phyloP scores from a whole-genome alignment of 75 land plant genomes.

The Cupressus sempervirens region DNA sequence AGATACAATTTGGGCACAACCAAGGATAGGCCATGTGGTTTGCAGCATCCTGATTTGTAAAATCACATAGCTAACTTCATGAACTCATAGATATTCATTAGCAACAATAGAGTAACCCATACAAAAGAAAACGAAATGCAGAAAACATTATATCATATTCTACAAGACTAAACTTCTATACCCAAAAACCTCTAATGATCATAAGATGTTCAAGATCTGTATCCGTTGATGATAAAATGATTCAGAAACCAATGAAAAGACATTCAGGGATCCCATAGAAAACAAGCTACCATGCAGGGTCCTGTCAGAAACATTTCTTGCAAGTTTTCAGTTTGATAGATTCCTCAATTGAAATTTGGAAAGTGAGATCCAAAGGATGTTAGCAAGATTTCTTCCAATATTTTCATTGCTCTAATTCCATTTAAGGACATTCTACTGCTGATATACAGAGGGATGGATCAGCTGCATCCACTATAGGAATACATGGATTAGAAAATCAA shows the following conservation, averaged over 20 bases:
- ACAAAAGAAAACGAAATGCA: background rate
- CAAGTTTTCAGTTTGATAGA: background rate
- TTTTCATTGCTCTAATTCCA: background rate
- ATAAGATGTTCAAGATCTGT: background rate
- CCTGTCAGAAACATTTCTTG: background rate
- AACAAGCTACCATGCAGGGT: background rate
- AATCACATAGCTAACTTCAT: background rate
- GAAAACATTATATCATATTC: background rate
- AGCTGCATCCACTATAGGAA: too few relatives aligned
- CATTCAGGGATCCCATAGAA: background rate
- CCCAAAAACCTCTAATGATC: background rate
- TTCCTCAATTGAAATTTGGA: background rate
- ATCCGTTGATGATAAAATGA: background rate
- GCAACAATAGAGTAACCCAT: background rate
- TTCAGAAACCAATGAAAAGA: background rate
- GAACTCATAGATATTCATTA: background rate
- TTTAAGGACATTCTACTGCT: background rate
- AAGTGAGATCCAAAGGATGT: background rate
- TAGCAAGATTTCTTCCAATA: background rate
- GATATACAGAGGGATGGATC: too few relatives aligned
- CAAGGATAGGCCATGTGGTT: background rate
- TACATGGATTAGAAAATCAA: too few relatives aligned
- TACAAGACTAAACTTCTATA: background rate
- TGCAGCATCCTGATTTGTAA: background rate
- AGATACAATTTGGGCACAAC: background rate